Evolutionary conservation across 164 flowering plant genomes (phyloP).

Genomic region (Vitis cinerea): DNA sequence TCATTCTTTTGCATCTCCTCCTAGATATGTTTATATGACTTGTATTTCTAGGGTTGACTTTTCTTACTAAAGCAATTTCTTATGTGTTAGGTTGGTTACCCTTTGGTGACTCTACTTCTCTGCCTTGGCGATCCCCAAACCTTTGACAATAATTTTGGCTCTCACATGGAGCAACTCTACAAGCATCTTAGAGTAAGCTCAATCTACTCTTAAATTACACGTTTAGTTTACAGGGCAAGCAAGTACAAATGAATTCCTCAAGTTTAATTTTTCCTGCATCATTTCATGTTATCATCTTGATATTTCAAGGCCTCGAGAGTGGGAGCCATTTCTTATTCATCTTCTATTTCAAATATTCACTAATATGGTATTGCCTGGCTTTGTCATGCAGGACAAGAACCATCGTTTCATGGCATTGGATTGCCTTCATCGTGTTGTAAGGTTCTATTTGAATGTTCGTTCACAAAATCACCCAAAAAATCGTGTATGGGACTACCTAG

Average conservation of each 20-base stretch:
- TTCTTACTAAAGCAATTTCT: neutral
- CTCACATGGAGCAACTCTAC: conserved; percentile 96
- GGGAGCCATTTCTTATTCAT: neutral
- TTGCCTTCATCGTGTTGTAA: conserved; percentile 92
- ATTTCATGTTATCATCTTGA: conserved; percentile 7
- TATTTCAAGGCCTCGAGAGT: neutral
- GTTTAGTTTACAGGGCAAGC: neutral
- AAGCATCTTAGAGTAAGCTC: conserved; percentile 86
- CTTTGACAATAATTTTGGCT: conserved; percentile 74
- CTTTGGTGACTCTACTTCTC: conserved; percentile 95
- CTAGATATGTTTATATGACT: neutral
- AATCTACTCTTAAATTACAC: neutral
- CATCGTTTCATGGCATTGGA: conserved; percentile 98
- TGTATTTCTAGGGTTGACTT: neutral
- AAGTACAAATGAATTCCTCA: neutral
- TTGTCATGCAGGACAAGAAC: conserved; percentile 81
- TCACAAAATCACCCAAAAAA: conserved; percentile 77
- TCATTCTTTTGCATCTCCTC: too few species aligned
- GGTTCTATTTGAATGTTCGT: conserved; percentile 89
- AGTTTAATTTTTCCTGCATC: neutral
- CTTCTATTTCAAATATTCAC: conserved; percentile 1
- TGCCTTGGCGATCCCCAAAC: conserved; percentile 96
- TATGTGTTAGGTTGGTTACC: conserved; percentile 83
- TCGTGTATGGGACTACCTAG: conserved; percentile 97
- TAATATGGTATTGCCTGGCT: conserved; percentile 17